A percentile compares a stretch with the other conserved stretches of the same genome.
Evolutionary conservation across 2,329 filamentous ascomycete genomes (phyloP).

Genomic region (Fusarium incarnatum): DNA sequence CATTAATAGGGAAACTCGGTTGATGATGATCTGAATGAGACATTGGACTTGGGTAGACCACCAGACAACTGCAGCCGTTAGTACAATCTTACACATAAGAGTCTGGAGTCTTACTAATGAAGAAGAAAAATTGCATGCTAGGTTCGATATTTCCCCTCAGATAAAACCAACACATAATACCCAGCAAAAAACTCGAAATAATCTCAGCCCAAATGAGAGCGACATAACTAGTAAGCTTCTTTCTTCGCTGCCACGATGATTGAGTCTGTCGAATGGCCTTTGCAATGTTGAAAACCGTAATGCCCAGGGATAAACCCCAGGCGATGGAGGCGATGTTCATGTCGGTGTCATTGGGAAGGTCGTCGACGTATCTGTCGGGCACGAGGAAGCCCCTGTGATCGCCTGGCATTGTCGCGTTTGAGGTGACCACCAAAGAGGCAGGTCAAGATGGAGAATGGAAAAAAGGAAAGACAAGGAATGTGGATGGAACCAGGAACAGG

Average conservation of each 20-base stretch:
- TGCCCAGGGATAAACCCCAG: slow-evolving; percentile 45
- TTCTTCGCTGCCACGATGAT: slow-evolving; percentile 31
- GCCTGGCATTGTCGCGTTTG: slow-evolving; percentile 32
- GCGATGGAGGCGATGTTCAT: slow-evolving; percentile 47
- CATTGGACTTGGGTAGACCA: slow-evolving; percentile 55
- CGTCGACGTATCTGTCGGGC: slow-evolving; percentile 34
- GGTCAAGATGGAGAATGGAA: neutral
- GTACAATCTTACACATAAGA: too few species aligned
- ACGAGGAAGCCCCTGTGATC: slow-evolving; percentile 36
- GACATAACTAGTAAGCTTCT: slow-evolving; percentile 41
- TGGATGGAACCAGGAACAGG: neutral
- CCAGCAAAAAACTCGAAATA: slow-evolving; percentile 43
- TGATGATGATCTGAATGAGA: slow-evolving; percentile 65
- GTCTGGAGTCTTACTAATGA: slow-evolving; percentile 47
- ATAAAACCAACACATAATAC: slow-evolving; percentile 44
- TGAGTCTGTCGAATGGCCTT: slow-evolving; percentile 41
- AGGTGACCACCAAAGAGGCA: neutral
- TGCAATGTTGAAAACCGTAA: slow-evolving; percentile 41
- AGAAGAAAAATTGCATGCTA: slow-evolving; percentile 49
- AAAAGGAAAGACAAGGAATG: slow-evolving; percentile 5
- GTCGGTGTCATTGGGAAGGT: slow-evolving; percentile 38
- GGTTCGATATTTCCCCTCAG: slow-evolving; percentile 40
- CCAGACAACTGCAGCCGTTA: too few species aligned
- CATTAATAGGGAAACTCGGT: slow-evolving; percentile 60
- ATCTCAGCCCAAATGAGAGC: slow-evolving; percentile 42